Evolutionary conservation across 495 filamentous ascomycete species (phyloP).

Genomic region (Copromyces sp.): DNA sequence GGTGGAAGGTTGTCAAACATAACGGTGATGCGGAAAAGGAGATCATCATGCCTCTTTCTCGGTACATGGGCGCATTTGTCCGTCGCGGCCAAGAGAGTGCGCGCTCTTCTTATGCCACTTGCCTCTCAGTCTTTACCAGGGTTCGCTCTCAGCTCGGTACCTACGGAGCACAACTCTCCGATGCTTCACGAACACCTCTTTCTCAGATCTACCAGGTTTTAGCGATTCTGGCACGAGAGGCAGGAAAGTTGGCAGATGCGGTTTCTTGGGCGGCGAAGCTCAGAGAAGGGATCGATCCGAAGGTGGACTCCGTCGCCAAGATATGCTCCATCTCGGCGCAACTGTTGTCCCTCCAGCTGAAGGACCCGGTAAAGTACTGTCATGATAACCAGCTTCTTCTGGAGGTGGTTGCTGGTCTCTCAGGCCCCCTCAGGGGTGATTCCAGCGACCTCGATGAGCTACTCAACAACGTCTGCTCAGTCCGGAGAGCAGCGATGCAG

Average conservation of each 20-base stretch:
- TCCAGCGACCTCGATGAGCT: constrained; percentile 59
- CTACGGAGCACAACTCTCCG: constrained; percentile 9
- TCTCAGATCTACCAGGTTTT: constrained; percentile 31
- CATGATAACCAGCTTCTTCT: constrained; percentile 30
- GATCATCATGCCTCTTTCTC: constrained; percentile 55
- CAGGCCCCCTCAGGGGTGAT: constrained; percentile 53
- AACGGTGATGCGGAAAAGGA: constrained; percentile 57
- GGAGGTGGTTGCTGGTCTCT: constrained; percentile 42
- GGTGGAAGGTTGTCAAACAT: constrained; percentile 67
- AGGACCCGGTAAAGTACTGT: constrained; percentile 18
- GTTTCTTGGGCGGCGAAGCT: constrained; percentile 38
- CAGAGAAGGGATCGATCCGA: constrained; percentile 18
- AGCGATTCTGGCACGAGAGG: constrained; percentile 33
- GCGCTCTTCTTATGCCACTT: constrained; percentile 30
- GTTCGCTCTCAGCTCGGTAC: constrained; percentile 19
- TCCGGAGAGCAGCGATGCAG: constrained; percentile 50
- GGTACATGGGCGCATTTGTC: constrained; percentile 53
- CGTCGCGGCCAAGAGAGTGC: constrained; percentile 39
- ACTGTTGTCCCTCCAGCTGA: constrained; percentile 34
- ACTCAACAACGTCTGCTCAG: constrained; percentile 49
- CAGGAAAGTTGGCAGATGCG: constrained; percentile 33
- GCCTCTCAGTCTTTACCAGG: constrained; percentile 13
- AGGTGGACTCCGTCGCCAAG: constrained; percentile 34
- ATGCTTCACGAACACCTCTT: constrained; percentile 24
- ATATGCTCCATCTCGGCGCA: constrained; percentile 33